Base-by-base conservation (phyloP, 805 yeast species). In the Barnettozyma sucrosica region DNA sequence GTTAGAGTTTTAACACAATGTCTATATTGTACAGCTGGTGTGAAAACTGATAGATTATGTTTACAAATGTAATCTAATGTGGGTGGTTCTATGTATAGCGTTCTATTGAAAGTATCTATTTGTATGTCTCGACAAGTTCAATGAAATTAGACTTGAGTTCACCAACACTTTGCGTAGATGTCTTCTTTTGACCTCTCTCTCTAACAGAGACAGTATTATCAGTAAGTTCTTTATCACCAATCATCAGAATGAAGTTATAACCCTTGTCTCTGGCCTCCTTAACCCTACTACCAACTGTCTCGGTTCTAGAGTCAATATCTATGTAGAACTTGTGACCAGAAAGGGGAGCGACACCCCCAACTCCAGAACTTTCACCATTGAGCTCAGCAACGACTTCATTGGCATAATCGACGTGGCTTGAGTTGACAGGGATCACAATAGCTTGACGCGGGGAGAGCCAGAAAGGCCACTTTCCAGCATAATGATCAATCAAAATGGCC, bases 361-460 rank as follows among this genome's bases (percentile, higher is more conserved):
- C 64, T 20, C 66, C 66, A 7, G 61, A 64, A 9, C 57, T 49
- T 20, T 76, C 80, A 20, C 81, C 83, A 37, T 70, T 66, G 19
- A 92, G 66, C 42, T 60, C 51, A 4, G 62, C 53, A 13, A 73
- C 75, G 2, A 86, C 62, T 2, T 65, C 47, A n/a, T 70, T 54
- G 3, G 95, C 85, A 45, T 75, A 75, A 9, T 67, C 75, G 8
- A 66, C 62, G 58, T 85, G 90, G 9, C 74, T 67, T 0, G 80
- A 80, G 48, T 83, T 80, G 4, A 89, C 81, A 1, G 99, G 97
- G 6, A 93, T 73, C 2, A 93, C 73, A 36, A 85, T 73, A 0
- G 92, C 93, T 63, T 93, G 99, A 52, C 95, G 75, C 7, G 98
- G 97, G 53, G 84, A 88, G 39, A 93, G 62, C 99, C 99, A 93